phyloP scores from a whole-genome alignment of 495 filamentous ascomycete genomes.

The Penicillium turbatum region DNA sequence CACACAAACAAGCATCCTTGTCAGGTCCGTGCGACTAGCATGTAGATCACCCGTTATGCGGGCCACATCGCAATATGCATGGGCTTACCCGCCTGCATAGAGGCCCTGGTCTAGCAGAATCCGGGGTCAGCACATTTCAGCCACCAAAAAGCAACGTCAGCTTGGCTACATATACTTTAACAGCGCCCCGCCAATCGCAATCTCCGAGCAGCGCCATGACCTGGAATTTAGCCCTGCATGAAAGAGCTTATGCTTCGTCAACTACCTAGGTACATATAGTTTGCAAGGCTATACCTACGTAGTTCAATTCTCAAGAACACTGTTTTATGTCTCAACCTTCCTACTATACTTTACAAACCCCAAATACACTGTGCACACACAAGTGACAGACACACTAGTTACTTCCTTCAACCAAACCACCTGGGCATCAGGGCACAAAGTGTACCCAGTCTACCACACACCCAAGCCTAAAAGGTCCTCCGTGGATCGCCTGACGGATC shows the following conservation, averaged over 20 bases:
- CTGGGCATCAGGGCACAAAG: too few relatives aligned
- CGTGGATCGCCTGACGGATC: constrained; percentile 6
- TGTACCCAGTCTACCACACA: not conserved
- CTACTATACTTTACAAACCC: not conserved
- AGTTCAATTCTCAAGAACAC: too few relatives aligned
- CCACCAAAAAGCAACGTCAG: not conserved
- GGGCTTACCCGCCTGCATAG: not conserved
- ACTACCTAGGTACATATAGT: too few relatives aligned
- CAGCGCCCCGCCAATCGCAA: not conserved
- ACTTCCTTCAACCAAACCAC: too few relatives aligned
- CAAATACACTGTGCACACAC: too few relatives aligned
- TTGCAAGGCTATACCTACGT: too few relatives aligned
- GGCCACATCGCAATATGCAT: not conserved
- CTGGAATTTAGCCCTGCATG: too few relatives aligned
- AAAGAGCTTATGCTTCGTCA: too few relatives aligned
- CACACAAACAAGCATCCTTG: not conserved
- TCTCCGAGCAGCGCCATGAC: not conserved
- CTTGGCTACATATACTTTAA: not conserved
- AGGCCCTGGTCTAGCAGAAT: not conserved
- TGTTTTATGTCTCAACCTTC: too few relatives aligned
- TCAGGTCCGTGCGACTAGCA: not conserved
- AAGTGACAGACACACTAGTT: too few relatives aligned
- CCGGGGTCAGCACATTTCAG: not conserved
- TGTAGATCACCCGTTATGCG: constrained; percentile 1
- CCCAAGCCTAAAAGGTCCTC: not conserved